These are phyloP conservation scores for Fusarium guadeloupense DNA, from an alignment of 2,329 filamentous ascomycete genomes.

Conservation along the genomic window DNA sequence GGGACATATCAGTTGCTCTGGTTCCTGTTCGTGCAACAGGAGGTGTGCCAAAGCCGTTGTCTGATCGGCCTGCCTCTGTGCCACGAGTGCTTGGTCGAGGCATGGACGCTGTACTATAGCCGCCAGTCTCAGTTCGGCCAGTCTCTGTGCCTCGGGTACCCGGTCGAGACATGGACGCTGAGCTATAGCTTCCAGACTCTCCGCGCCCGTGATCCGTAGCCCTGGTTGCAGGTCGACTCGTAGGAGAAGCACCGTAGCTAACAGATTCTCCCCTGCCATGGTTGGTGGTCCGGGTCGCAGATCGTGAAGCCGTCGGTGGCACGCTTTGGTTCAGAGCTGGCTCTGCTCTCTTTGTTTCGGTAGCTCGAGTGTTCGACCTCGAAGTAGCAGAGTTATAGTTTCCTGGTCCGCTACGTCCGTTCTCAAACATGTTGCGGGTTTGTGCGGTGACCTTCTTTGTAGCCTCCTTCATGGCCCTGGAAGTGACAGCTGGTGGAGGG, in stretches of 20 bases:
- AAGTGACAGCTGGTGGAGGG: slow-evolving; percentile 90
- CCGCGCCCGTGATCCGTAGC: slow-evolving; percentile 23
- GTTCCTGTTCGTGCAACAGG: slow-evolving; percentile 39
- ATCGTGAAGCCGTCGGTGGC: slow-evolving; percentile 24
- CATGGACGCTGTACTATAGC: slow-evolving; percentile 30
- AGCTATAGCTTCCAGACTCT: slow-evolving; percentile 44
- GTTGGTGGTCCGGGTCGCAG: slow-evolving; percentile 22
- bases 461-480: slow-evolving; percentile 93
- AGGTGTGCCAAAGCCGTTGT: slow-evolving; percentile 19
- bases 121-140: slow-evolving; percentile 42
- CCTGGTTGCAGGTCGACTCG: slow-evolving; percentile 50
- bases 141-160: slow-evolving; percentile 38
- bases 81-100: slow-evolving; percentile 28
- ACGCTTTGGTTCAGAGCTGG: slow-evolving; percentile 24
- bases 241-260: slow-evolving; percentile 46
- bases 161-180: slow-evolving; percentile 38
- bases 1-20: slow-evolving; percentile 35
- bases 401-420: slow-evolving; percentile 47
- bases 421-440: slow-evolving; percentile 79
- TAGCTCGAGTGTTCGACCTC: slow-evolving; percentile 30
- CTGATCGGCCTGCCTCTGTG: slow-evolving; percentile 21
- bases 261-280: slow-evolving; percentile 34
- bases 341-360: slow-evolving; percentile 32
- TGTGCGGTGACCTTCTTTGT: slow-evolving; percentile 88
- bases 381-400: slow-evolving; percentile 44